Evolutionary conservation across 2,329 filamentous ascomycete species (phyloP).

Genomic region (Magnaporthales sp.): DNA sequence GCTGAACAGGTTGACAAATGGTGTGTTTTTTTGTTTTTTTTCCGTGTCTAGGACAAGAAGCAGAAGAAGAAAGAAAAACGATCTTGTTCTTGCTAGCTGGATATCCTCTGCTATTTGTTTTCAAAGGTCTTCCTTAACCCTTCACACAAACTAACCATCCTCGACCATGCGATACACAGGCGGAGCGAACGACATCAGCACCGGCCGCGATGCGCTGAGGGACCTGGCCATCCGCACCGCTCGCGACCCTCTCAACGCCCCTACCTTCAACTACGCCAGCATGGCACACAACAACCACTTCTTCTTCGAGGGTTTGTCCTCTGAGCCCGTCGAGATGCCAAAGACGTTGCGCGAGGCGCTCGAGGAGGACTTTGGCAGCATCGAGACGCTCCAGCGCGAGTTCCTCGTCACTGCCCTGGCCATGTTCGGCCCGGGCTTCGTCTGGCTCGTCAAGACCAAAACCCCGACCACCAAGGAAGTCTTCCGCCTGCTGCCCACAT

Average conservation of each 20-base stretch:
- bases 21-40: conserved; percentile 37
- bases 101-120: conserved; percentile 1
- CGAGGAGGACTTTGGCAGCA: conserved; percentile 64
- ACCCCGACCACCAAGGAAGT: conserved; percentile 20
- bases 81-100: not conserved
- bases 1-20: conserved; percentile 65
- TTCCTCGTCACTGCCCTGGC: conserved; percentile 71
- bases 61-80: not conserved
- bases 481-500: conserved; percentile 73
- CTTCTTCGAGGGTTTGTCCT: conserved; percentile 58
- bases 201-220: conserved; percentile 38
- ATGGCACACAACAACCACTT: conserved; percentile 90
- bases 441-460: conserved; percentile 71
- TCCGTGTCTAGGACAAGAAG: not conserved
- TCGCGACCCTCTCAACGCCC: conserved; percentile 67
- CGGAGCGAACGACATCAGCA: conserved; percentile 45
- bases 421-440: conserved; percentile 97
- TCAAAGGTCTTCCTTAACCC: not conserved
- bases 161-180: conserved; percentile 31
- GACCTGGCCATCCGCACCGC: conserved; percentile 66
- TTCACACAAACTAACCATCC: not conserved
- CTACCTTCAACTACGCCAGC: conserved; percentile 90
- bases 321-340: conserved; percentile 35
- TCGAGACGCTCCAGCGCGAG: conserved; percentile 73
- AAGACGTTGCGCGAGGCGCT: conserved; percentile 49